Evolutionary conservation across 2,329 filamentous ascomycete species (phyloP).

Genomic region (Alternaria viburni): DNA sequence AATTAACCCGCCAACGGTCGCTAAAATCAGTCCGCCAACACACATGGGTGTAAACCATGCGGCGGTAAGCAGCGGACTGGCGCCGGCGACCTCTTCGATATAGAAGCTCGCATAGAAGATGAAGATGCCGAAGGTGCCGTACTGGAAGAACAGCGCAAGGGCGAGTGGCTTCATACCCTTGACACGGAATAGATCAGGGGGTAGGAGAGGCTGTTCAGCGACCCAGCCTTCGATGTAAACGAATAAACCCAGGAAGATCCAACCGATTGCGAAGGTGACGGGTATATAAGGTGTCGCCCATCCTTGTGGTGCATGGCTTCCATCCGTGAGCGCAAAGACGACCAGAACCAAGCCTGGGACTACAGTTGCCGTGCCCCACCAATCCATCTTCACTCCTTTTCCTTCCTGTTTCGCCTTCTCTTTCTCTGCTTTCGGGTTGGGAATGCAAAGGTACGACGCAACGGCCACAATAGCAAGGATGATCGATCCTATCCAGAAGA

Average conservation of each 20-base stretch:
- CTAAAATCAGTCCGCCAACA: slow-evolving; percentile 43
- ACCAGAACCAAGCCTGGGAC: slow-evolving; percentile 68
- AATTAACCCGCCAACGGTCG: slow-evolving; percentile 42
- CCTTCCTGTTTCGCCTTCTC: slow-evolving; percentile 1
- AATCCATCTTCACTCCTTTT: slow-evolving; percentile 44
- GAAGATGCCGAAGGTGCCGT: slow-evolving; percentile 47
- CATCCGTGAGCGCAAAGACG: slow-evolving; percentile 77
- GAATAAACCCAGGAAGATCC: slow-evolving; percentile 64
- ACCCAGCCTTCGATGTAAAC: slow-evolving; percentile 77
- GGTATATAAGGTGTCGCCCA: slow-evolving; percentile 79
- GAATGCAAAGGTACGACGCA: slow-evolving; percentile 39
- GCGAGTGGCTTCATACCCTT: slow-evolving; percentile 64
- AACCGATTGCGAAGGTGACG: slow-evolving; percentile 67
- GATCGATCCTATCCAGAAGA: slow-evolving; percentile 43
- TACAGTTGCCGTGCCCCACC: slow-evolving; percentile 44
- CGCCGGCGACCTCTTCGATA: slow-evolving; percentile 39
- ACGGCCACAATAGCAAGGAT: slow-evolving; percentile 40
- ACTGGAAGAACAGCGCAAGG: slow-evolving; percentile 54
- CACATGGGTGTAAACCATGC: slow-evolving; percentile 48
- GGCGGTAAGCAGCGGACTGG: slow-evolving; percentile 37
- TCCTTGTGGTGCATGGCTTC: slow-evolving; percentile 69
- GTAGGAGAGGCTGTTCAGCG: slow-evolving; percentile 70
- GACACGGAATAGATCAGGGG: slow-evolving; percentile 71
- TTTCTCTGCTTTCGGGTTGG: slow-evolving; percentile 24
- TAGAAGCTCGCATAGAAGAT: slow-evolving; percentile 50